These are phyloP conservation scores for Periconia sp. DNA, from an alignment of 2,329 filamentous ascomycete species.

Conservation along the genomic window DNA sequence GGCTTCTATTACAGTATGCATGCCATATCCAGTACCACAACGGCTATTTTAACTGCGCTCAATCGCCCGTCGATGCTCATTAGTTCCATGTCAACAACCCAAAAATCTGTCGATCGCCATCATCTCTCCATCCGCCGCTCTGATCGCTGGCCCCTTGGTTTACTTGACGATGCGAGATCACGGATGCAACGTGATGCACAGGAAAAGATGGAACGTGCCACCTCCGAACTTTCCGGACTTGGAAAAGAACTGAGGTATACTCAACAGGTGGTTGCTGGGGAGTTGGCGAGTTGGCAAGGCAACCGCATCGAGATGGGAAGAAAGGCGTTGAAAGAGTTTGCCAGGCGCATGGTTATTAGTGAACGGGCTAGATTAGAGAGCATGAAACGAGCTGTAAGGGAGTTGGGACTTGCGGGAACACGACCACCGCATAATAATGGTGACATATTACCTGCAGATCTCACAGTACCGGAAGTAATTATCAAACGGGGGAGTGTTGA, in stretches of 20 bases:
- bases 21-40: conserved; percentile 80
- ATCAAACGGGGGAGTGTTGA: conserved; percentile 11
- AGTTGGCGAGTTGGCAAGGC: conserved; percentile 93
- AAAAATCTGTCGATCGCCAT: conserved; percentile 76
- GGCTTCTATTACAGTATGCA: conserved; percentile 75
- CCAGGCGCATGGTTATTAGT: conserved; percentile 73
- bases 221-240: conserved; percentile 71
- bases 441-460: background rate
- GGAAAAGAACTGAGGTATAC: conserved; percentile 85
- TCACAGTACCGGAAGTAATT: conserved; percentile 1
- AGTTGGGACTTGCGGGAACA: conserved; percentile 31
- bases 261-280: conserved; percentile 87
- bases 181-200: conserved; percentile 82
- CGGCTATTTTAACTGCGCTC: conserved; percentile 77
- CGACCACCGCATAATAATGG: background rate
- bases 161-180: conserved; percentile 86
- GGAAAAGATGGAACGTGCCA: conserved; percentile 71
- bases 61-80: conserved; percentile 79
- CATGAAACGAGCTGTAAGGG: conserved; percentile 76
- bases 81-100: conserved; percentile 70
- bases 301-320: conserved; percentile 77
- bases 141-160: conserved; percentile 75
- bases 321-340: conserved; percentile 74
- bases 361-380: conserved; percentile 80
- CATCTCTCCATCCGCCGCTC: conserved; percentile 72